phyloP scores from a whole-genome alignment of 2,329 filamentous ascomycete species.

The Fusarium palustre region DNA sequence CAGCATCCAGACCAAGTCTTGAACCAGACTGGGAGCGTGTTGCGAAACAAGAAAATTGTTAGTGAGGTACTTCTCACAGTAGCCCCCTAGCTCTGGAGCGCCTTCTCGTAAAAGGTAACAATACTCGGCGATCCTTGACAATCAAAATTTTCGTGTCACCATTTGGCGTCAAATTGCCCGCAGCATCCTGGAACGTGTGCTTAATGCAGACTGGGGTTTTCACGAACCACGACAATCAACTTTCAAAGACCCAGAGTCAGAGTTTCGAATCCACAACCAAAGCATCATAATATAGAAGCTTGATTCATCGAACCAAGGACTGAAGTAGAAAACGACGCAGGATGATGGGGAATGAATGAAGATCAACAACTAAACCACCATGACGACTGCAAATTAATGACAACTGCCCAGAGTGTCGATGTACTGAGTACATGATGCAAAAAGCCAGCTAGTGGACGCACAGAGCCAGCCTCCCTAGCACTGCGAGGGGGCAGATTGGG shows the following conservation, averaged over 20 bases:
- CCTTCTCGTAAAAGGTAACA: conserved; percentile 46
- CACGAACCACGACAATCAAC: neutral
- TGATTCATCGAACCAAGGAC: neutral
- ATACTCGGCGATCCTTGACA: conserved; percentile 48
- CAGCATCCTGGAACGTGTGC: conserved; percentile 38
- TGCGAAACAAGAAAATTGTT: conserved; percentile 51
- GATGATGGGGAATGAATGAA: conserved; percentile 13
- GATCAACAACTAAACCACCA: conserved; percentile 21
- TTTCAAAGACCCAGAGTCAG: neutral
- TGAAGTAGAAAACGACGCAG: neutral
- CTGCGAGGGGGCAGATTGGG: conserved; percentile 34
- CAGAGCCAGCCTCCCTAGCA: conserved; percentile 47
- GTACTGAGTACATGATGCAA: conserved; percentile 43
- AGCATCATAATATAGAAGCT: neutral
- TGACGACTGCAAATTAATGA: conserved; percentile 22
- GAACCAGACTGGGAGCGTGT: conserved; percentile 13
- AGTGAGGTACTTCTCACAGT: conserved; percentile 52
- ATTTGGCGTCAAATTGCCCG: conserved; percentile 35
- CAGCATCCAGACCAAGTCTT: conserved; percentile 19
- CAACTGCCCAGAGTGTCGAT: conserved; percentile 15
- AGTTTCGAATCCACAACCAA: neutral
- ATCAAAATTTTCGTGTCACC: conserved; percentile 51
- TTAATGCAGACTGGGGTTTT: conserved; percentile 26
- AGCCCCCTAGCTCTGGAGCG: conserved; percentile 39
- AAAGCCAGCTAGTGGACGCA: conserved; percentile 51